Evolutionary conservation across 2,329 filamentous ascomycete species (phyloP), one percentile per base, ranked within the genome.

Genomic region (Colletotrichum phormii): DNA sequence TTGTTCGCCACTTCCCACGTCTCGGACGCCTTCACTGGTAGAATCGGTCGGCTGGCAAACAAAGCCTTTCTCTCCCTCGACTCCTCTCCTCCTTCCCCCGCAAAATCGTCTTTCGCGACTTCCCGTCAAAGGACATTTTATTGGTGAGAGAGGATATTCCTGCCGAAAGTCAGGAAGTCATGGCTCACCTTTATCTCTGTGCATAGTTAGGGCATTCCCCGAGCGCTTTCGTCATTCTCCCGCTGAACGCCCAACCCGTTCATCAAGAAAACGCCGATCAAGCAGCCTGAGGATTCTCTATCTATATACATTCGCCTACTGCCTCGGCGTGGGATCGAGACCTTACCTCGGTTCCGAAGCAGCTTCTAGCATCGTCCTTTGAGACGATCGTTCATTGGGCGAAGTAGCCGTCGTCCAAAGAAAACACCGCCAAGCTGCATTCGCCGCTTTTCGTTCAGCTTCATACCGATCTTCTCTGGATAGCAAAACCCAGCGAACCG

Each of bases 401-500:
- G 31, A 64, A 59, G 46, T 57, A 31, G 15, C 53, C 18, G 18
- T 57, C 22, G 64, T 68, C 58, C 42, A 31, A 65, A 70, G 57
- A 83, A 33, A 64, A 68, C 67, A 83, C 83, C 89, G 89, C 81
- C 88, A 92, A 91, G 81, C 87, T 91, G 91, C 91, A 93, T 91
- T 93, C 91, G 76, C 90, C 90, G 84, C 88, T 93, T 78, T 92
- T 93, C 82, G 85, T 92, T 81, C 88, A 89, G 80, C 85, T 89
- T 78, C 85, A 85, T 62, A 84, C 85, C 75, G 78, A 82, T 64
- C 80, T 81, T 51, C 81, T 88, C 63, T 84, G 81, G 80, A 77
- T 81, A 42, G 37, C 37, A 75, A 76, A 66, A 77, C 64, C 64
- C 26, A 65, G 75, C 64, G 67, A 71, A 18, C 51, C 29, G 49